Evolutionary conservation across 2,329 filamentous ascomycete genomes (phyloP).

Genomic region (Claviceps sorghi): DNA sequence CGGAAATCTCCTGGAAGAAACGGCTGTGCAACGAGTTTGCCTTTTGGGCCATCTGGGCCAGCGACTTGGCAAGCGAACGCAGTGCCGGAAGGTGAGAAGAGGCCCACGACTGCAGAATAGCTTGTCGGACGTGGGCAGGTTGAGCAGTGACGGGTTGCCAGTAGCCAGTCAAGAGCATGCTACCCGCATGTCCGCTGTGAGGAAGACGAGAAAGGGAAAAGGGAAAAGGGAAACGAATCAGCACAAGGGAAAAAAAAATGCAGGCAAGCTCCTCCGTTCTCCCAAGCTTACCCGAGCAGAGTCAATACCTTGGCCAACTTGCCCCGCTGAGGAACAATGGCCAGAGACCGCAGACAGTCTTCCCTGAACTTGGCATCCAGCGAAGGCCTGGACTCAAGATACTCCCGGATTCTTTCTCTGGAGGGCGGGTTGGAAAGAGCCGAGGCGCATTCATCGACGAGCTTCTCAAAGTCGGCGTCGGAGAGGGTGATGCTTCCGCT

Average conservation of each 20-base stretch:
- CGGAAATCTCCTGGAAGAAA: conserved; percentile 38
- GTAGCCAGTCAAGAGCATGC: conserved; percentile 53
- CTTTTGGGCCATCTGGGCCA: conserved; percentile 40
- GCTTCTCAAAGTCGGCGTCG: conserved; percentile 33
- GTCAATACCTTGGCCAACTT: conserved; percentile 25
- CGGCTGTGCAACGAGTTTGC: conserved; percentile 41
- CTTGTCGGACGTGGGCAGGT: conserved; percentile 42
- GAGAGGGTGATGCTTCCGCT: conserved; percentile 21
- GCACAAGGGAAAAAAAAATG: neutral
- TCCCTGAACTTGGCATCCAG: conserved; percentile 38
- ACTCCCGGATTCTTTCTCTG: conserved; percentile 32
- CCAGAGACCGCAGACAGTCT: conserved; percentile 29
- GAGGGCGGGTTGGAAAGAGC: conserved; percentile 24
- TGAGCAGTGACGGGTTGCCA: conserved; percentile 47
- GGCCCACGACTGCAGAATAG: conserved; percentile 49
- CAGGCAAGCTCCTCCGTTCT: neutral
- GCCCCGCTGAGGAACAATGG: conserved; percentile 20
- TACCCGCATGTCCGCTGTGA: conserved; percentile 44
- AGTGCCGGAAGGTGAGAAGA: conserved; percentile 39
- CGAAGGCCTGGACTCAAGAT: conserved; percentile 37
- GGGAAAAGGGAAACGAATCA: neutral
- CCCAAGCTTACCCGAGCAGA: conserved; percentile 27
- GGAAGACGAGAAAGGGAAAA: neutral
- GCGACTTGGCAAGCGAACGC: conserved; percentile 38
- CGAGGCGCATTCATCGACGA: conserved; percentile 24